Evolutionary conservation across 805 yeast species (phyloP), one percentile per base, ranked within the genome.

Genomic region (Zygosaccharomyces bisporus): DNA sequence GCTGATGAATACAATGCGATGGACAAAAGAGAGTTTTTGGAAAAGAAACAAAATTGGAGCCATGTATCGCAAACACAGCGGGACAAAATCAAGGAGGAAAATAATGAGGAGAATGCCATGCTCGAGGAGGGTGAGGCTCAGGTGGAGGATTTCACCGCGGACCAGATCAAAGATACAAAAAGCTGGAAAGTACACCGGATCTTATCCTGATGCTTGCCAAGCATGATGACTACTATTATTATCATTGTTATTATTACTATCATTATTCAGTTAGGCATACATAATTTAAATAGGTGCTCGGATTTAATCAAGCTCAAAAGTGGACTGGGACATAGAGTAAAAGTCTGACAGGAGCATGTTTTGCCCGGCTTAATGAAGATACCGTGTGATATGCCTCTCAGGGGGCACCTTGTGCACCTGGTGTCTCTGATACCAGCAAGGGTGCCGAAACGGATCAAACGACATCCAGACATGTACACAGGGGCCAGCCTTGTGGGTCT

Each of bases 11-110:
- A 56, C 49, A 52, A 54, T 25, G 45, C 38, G 13, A 55, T 62
- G 53, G 59, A 56, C 41, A 58, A 50, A 37, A 55, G 57, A 36
- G 66, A 61, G 29, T 61, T 47, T 40, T 40, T 62, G 32, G 63
- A 61, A 30, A 54, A 52, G 39, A 55, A 52, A 36, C 54, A 53
- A 20, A 50, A 46, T 13, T 51, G 52, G 56, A 44, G 46, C 16
- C 52, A 40, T 21, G 34, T 42, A 12, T 41, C 54, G 9, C 47
- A 41, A 9, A 25, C 42, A 21, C 52, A 43, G 39, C 43, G 42
- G 19, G 44, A 41, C 7, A 42, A 49, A 20, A 18, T 30, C n/a
- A 49, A 42, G 19, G 29, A 23, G 13, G 41, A 24, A n/a, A 43
- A 36, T n/a, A 24, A 19, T 9, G 34, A 25, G 12, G 37, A 35